These are phyloP conservation scores for Tympanopsis confertula DNA, from an alignment of 2,329 filamentous ascomycete genomes.

Conservation along the genomic window DNA sequence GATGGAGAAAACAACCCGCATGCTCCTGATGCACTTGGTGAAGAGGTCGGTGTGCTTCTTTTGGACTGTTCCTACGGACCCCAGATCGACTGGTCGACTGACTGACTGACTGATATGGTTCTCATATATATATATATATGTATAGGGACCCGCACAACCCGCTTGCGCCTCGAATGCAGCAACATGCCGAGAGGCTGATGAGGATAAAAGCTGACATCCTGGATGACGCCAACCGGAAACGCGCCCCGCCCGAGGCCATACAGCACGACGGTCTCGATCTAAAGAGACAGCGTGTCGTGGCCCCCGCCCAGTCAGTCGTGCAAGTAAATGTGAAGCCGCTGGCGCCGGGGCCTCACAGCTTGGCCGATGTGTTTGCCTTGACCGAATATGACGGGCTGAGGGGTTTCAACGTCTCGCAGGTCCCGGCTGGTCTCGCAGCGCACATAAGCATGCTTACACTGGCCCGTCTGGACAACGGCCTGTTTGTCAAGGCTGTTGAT, in stretches of 20 bases:
- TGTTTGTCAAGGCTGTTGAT: conserved; percentile 63
- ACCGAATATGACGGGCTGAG: conserved; percentile 64
- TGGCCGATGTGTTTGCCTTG: conserved; percentile 78
- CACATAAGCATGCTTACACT: conserved; percentile 75
- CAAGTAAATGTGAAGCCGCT: conserved; percentile 54
- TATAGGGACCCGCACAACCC: conserved; percentile 69
- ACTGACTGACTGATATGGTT: not conserved
- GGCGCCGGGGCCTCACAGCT: conserved; percentile 63
- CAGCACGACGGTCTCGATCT: conserved; percentile 63
- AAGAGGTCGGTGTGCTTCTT: conserved; percentile 12
- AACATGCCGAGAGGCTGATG: conserved; percentile 73
- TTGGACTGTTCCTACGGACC: too few relatives aligned
- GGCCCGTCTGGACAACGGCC: conserved; percentile 54
- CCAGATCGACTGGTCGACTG: too few relatives aligned
- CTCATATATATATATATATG: conserved; percentile 9
- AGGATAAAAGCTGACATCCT: conserved; percentile 68
- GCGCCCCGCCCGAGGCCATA: conserved; percentile 54
- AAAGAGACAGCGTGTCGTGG: conserved; percentile 69
- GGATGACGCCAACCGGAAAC: conserved; percentile 69
- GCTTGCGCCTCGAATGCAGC: conserved; percentile 66
- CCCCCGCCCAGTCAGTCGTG: conserved; percentile 20
- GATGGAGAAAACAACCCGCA: conserved; percentile 85
- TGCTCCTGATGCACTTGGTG: conserved; percentile 76
- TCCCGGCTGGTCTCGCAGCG: conserved; percentile 65
- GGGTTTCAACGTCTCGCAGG: conserved; percentile 69